A percentile compares a stretch with the other conserved stretches of the same genome.
phyloP scores from a whole-genome alignment of 1,284 basidiomycete genomes.

The Rhodotorula sp. region DNA sequence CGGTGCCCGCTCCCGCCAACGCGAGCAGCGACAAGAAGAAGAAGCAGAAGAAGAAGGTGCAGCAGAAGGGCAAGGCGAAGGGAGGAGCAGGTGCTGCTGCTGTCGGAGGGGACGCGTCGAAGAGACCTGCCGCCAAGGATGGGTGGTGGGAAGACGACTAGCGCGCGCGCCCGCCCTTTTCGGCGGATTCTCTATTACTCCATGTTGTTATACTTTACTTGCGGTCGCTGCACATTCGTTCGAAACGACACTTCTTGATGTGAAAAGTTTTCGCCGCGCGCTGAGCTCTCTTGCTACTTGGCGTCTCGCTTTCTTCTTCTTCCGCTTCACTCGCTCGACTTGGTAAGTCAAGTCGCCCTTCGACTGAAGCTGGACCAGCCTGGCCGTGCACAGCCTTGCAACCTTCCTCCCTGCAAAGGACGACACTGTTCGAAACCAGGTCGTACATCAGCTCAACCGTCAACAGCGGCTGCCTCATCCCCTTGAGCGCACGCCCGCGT shows the following conservation, averaged over 20 bases:
- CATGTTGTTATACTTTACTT: neutral
- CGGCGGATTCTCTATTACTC: neutral
- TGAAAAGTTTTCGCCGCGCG: too few species aligned
- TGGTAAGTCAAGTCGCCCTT: conserved; percentile 5
- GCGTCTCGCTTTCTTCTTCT: neutral
- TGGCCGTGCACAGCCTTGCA: neutral
- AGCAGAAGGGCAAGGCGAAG: neutral
- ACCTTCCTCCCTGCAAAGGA: neutral
- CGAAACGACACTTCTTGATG: too few species aligned
- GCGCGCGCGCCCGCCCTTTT: too few species aligned
- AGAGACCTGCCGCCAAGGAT: conserved; percentile 26
- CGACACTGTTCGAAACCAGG: conserved; percentile 12
- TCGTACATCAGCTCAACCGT: conserved; percentile 8
- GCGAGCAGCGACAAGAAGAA: neutral
- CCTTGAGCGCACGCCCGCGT: neutral
- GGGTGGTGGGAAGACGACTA: conserved; percentile 43
- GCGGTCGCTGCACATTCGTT: too few species aligned
- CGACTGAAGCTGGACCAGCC: neutral
- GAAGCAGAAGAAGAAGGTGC: conserved; percentile 6
- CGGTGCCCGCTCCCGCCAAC: neutral
- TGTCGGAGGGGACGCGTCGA: conserved; percentile 25
- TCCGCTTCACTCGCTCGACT: neutral
- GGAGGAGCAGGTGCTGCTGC: neutral
- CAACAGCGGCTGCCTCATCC: neutral
- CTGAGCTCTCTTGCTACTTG: too few species aligned